Conservation (phyloP, 176 grass and related monocot genomes). For the Musa schizocarpa region DNA sequence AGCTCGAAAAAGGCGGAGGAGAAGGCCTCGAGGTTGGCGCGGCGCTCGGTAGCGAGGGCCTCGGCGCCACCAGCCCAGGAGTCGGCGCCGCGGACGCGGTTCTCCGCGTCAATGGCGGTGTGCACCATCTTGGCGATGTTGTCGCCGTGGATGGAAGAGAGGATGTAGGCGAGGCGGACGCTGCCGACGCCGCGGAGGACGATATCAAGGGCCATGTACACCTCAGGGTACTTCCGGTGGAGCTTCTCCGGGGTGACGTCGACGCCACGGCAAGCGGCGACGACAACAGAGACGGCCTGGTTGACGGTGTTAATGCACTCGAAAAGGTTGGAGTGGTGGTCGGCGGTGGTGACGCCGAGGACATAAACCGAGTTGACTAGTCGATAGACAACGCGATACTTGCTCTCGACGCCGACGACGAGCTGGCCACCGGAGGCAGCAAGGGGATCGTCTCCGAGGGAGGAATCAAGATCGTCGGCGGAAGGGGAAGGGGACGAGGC, state of each 20-base stretch:
- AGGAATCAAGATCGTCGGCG: conserved; percentile 42
- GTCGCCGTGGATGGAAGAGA: conserved; percentile 92
- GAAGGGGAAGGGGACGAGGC: not conserved
- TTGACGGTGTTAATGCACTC: conserved; percentile 92
- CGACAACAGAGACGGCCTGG: conserved; percentile 79
- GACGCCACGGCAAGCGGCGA: conserved; percentile 79
- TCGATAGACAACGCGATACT: conserved; percentile 93
- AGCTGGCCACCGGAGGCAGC: conserved; percentile 77
- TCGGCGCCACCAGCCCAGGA: conserved; percentile 51
- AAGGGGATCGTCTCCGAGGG: conserved; percentile 85
- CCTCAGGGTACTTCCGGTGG: conserved; percentile 91
- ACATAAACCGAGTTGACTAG: conserved; percentile 97
- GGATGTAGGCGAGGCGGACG: conserved; percentile 78
- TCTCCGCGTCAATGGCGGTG: conserved; percentile 71
- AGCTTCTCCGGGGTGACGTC: conserved; percentile 92
- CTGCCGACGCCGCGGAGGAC: conserved; percentile 80
- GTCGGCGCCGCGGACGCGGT: conserved; percentile 67
- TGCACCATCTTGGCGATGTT: conserved; percentile 94
- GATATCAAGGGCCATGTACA: conserved; percentile 94
- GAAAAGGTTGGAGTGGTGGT: conserved; percentile 81
- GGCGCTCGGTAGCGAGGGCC: conserved; percentile 49
- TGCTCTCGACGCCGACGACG: conserved; percentile 87
- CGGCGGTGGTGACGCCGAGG: conserved; percentile 77
- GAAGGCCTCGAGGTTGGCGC: conserved; percentile 53
- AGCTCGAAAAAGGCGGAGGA: conserved; percentile 60